Percentiles rank a stretch among this genome's conserved stretches.
phyloP scores from a whole-genome alignment of 192 early-diverging fungal genomes.

The Entomortierella beljakovae region DNA sequence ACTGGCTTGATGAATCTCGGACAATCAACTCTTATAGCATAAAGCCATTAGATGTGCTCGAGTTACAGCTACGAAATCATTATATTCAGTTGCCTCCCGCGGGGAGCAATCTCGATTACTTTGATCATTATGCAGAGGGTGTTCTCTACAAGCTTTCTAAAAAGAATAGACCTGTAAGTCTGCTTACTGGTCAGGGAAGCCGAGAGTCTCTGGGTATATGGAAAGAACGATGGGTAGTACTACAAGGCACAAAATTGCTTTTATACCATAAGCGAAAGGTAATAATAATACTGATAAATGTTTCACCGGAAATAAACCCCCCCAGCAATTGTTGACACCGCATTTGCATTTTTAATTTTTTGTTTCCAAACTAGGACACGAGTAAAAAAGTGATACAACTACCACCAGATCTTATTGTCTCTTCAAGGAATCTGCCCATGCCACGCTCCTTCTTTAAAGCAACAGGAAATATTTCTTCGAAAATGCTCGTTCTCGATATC shows the following conservation, averaged over 20 bases:
- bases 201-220: constrained; percentile 33
- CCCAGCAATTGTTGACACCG: too few species aligned
- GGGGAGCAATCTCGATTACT: constrained; percentile 20
- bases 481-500: constrained; percentile 23
- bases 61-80: constrained; percentile 36
- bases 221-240: constrained; percentile 50
- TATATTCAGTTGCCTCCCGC: constrained; percentile 39
- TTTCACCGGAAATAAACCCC: too few species aligned
- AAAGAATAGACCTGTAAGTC: constrained; percentile 33
- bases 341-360: too few species aligned
- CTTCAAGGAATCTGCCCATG: constrained; percentile 5
- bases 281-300: background rate
- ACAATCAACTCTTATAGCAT: constrained; percentile 39
- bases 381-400: constrained; percentile 38
- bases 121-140: constrained; percentile 46
- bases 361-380: constrained; percentile 34
- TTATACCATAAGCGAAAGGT: constrained; percentile 56
- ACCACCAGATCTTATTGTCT: constrained; percentile 15
- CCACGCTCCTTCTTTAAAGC: constrained; percentile 24
- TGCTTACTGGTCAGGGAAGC: constrained; percentile 20
- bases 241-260: constrained; percentile 36
- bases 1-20: constrained; percentile 51
- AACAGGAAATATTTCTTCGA: constrained; percentile 17
- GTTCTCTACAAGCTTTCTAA: constrained; percentile 45
- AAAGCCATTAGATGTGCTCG: constrained; percentile 32